phyloP scores from a whole-genome alignment of 2,329 filamentous ascomycete species.

The Albophoma yamanashiensis region DNA sequence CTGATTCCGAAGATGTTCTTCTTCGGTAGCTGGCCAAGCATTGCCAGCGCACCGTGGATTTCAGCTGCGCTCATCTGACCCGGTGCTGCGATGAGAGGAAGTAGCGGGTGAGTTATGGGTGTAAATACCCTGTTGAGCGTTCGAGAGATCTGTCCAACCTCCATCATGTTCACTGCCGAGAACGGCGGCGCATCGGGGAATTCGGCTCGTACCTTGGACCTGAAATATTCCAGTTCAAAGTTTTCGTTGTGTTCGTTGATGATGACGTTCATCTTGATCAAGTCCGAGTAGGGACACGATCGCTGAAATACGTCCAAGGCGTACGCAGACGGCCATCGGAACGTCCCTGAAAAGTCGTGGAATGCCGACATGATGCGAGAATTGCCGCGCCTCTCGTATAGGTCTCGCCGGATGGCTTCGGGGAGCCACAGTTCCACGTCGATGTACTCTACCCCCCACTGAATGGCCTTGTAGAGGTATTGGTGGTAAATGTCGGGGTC shows the following conservation, averaged over 20 bases:
- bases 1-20: slow-evolving; percentile 74
- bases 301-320: slow-evolving; percentile 63
- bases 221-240: slow-evolving; percentile 84
- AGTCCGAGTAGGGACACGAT: slow-evolving; percentile 66
- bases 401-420: slow-evolving; percentile 56
- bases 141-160: slow-evolving; percentile 74
- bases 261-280: slow-evolving; percentile 85
- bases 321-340: slow-evolving; percentile 69
- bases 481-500: slow-evolving; percentile 64
- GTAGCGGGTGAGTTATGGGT: slow-evolving; percentile 74
- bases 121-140: slow-evolving; percentile 80
- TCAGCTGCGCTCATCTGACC: slow-evolving; percentile 79
- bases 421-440: slow-evolving; percentile 85
- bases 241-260: slow-evolving; percentile 76
- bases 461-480: slow-evolving; percentile 73
- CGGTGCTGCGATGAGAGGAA: slow-evolving; percentile 76
- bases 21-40: slow-evolving; percentile 71
- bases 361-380: slow-evolving; percentile 88
- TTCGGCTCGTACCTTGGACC: slow-evolving; percentile 60
- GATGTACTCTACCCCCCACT: slow-evolving; percentile 85
- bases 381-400: slow-evolving; percentile 62
- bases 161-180: slow-evolving; percentile 80
- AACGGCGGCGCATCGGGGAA: slow-evolving; percentile 62
- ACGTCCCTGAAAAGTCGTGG: slow-evolving; percentile 76
- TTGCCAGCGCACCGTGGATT: slow-evolving; percentile 69